Conservation (phyloP, 2,329 filamentous ascomycete species). For the Cladosporium sp. region DNA sequence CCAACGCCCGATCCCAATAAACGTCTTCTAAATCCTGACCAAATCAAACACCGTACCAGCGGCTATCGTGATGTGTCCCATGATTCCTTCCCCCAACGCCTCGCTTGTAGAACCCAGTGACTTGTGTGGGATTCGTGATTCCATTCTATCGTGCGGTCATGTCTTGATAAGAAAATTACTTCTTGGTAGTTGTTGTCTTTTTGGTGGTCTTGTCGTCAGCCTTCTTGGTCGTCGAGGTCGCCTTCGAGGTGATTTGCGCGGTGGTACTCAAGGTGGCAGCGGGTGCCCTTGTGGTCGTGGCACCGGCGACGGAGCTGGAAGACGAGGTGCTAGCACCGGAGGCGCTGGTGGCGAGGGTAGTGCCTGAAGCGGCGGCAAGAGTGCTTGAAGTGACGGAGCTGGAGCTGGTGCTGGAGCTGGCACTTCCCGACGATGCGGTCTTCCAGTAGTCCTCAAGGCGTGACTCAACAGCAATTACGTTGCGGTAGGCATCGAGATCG, state of each 20-base stretch:
- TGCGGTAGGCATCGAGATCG: constrained; percentile 37
- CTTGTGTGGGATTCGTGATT: neutral
- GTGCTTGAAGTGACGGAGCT: neutral
- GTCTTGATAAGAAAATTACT: neutral
- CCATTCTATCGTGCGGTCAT: neutral
- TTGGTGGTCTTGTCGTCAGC: constrained; percentile 5
- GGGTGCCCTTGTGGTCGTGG: neutral
- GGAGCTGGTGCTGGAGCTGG: neutral
- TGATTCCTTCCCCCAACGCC: neutral
- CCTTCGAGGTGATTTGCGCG: neutral
- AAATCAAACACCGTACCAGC: neutral
- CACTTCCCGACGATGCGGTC: constrained; percentile 10
- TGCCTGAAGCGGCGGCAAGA: neutral
- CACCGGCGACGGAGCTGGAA: neutral
- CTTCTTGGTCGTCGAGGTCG: constrained; percentile 10
- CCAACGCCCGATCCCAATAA: neutral
- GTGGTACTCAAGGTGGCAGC: neutral
- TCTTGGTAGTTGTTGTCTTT: constrained; percentile 6
- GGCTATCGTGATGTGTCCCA: neutral
- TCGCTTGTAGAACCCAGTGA: neutral
- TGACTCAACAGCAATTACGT: constrained; percentile 31
- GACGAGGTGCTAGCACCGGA: neutral
- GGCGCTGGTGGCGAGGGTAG: constrained; percentile 12
- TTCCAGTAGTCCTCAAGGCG: constrained; percentile 37
- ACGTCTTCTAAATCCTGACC: neutral